A percentile compares a stretch with the other conserved stretches of the same genome.
These are phyloP conservation scores for Entoloma clypeatum DNA, from an alignment of 1,284 basidiomycete species.

Conservation along the genomic window DNA sequence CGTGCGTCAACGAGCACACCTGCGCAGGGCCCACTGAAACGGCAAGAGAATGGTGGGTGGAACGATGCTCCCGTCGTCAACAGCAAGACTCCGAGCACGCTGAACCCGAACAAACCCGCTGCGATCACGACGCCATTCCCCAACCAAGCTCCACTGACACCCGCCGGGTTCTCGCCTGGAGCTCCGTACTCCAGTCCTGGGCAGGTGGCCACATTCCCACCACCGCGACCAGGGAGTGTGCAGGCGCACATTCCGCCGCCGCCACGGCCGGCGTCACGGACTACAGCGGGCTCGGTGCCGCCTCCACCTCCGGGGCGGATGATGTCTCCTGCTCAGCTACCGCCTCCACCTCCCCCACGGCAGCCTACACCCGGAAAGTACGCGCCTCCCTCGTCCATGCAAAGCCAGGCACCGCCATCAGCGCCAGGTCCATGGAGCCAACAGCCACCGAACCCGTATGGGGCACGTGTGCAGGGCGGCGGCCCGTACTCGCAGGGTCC, in stretches of 20 bases:
- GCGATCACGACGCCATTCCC: slow-evolving; percentile 91
- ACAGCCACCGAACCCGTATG: slow-evolving; percentile 28
- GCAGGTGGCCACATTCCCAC: slow-evolving; percentile 42
- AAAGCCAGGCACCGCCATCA: slow-evolving; percentile 34
- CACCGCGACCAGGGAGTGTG: slow-evolving; percentile 61
- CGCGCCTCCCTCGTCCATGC: slow-evolving; percentile 36
- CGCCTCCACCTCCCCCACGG: slow-evolving; percentile 31
- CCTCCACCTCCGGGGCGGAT: slow-evolving; percentile 37
- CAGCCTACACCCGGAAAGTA: slow-evolving; percentile 40
- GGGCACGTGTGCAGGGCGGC: slow-evolving; percentile 32
- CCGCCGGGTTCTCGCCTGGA: slow-evolving; percentile 43
- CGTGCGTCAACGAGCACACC: slow-evolving; percentile 27
- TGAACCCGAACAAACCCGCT: slow-evolving; percentile 49
- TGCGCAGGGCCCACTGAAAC: slow-evolving; percentile 40
- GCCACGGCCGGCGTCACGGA: slow-evolving; percentile 36
- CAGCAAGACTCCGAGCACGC: slow-evolving; percentile 51
- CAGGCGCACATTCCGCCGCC: slow-evolving; percentile 48
- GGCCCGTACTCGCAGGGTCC: slow-evolving; percentile 18
- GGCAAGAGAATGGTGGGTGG: slow-evolving; percentile 79
- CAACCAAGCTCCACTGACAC: slow-evolving; percentile 54
- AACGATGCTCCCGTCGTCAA: slow-evolving; percentile 76
- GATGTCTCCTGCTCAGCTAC: slow-evolving; percentile 40
- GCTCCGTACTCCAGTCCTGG: slow-evolving; percentile 42
- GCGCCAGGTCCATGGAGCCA: no score
- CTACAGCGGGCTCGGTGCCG: slow-evolving; percentile 19